These are phyloP conservation scores for Apiotrichum brassicae DNA, from an alignment of 1,284 basidiomycete species.

Conservation along the genomic window DNA sequence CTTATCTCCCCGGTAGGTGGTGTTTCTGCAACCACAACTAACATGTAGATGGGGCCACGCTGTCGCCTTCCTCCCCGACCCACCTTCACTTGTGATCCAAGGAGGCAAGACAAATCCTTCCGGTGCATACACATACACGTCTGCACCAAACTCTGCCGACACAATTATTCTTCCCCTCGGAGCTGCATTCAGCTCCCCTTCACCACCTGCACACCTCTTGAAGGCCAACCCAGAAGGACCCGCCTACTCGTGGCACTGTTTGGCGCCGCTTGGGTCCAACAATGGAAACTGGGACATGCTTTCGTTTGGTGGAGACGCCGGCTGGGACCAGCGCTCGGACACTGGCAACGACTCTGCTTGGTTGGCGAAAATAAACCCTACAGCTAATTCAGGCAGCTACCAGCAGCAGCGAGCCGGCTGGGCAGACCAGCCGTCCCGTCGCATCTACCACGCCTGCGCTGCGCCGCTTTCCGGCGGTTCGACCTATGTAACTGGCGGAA, in stretches of 20 bases:
- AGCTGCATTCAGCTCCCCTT: conserved; percentile 55
- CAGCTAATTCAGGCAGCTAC: not conserved
- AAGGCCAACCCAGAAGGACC: conserved; percentile 50
- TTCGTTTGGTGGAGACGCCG: conserved; percentile 68
- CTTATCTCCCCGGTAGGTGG: conserved; percentile 3
- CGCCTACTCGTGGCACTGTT: conserved; percentile 68
- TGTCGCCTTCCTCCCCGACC: conserved; percentile 53
- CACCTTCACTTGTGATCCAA: conserved; percentile 60
- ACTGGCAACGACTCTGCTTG: conserved; percentile 59
- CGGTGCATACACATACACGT: conserved; percentile 62
- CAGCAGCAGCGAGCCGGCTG: conserved; percentile 52
- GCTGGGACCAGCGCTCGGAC: conserved; percentile 50
- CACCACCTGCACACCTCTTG: conserved; percentile 52
- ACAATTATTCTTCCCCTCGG: conserved; percentile 62
- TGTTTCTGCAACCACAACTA: not conserved
- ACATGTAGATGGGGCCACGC: conserved; percentile 72
- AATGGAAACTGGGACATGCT: conserved; percentile 44
- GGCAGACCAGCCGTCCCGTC: conserved; percentile 62
- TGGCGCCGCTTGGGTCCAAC: conserved; percentile 56
- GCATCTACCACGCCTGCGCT: conserved; percentile 62
- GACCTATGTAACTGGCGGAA: conserved; percentile 67
- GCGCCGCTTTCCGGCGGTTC: conserved; percentile 49
- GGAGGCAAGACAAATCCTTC: conserved; percentile 70
- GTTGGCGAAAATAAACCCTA: conserved; percentile 46
- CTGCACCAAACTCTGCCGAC: conserved; percentile 65